Evolutionary conservation across 164 flowering plant genomes (phyloP).

Genomic region (Piper betle): DNA sequence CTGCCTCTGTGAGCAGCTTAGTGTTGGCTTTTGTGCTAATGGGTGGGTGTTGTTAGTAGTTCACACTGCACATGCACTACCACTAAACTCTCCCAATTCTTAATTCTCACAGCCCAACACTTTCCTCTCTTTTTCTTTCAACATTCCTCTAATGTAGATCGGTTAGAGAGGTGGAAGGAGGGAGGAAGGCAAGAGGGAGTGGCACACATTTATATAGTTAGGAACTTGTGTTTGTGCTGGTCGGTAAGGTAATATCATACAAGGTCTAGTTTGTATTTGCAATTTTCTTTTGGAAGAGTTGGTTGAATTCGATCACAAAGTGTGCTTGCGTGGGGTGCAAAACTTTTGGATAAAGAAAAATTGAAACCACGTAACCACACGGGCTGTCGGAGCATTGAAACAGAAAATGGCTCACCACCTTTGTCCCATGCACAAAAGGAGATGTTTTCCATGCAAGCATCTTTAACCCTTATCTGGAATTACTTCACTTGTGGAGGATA

Average conservation of each 20-base stretch:
- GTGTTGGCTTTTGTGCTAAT: constrained; percentile 1
- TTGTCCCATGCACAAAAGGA: neutral
- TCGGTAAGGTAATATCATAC: neutral
- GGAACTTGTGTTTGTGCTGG: neutral
- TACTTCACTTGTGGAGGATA: neutral
- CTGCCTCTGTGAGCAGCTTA: constrained; percentile 6
- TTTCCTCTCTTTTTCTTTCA: constrained; percentile 13
- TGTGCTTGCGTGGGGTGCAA: neutral
- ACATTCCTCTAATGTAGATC: constrained; percentile 6
- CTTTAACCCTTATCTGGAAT: constrained; percentile 1
- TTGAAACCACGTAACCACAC: neutral
- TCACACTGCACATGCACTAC: constrained; percentile 49
- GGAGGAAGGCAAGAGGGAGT: constrained; percentile 12
- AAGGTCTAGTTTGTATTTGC: neutral
- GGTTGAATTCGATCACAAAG: too few relatives aligned
- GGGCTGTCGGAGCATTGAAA: neutral
- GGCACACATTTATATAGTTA: constrained; percentile 20
- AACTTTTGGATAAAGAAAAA: neutral
- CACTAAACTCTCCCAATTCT: constrained; percentile 16
- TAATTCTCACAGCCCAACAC: constrained; percentile 7
- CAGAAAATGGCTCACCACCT: neutral
- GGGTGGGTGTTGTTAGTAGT: constrained; percentile 22
- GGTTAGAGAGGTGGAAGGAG: constrained; percentile 7
- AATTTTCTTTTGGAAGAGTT: neutral
- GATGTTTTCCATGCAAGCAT: neutral